phyloP scores from a whole-genome alignment of 306 rosid genomes.

The Cucumis cinereus region DNA sequence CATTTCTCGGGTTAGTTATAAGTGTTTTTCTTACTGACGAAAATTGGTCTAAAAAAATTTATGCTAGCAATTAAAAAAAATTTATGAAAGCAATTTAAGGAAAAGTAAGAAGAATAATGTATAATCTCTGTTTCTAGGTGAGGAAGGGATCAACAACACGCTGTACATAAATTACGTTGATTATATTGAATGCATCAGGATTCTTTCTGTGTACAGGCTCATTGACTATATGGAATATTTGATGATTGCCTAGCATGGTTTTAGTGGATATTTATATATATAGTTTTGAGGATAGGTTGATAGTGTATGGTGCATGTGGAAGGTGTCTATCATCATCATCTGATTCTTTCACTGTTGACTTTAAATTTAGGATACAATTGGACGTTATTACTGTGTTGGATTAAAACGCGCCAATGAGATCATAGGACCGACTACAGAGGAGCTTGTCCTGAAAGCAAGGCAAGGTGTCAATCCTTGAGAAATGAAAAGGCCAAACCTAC shows the following conservation, averaged over 20 bases:
- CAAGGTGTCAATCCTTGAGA: slow-evolving; percentile 24
- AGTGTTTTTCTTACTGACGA: not conserved
- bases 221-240: not conserved
- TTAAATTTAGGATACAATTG: slow-evolving; percentile 58
- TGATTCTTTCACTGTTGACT: not conserved
- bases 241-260: not conserved
- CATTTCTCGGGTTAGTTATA: slow-evolving; percentile 61
- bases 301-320: not conserved
- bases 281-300: not conserved
- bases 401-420: slow-evolving; percentile 85
- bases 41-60: not conserved
- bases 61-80: no score
- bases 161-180: not conserved
- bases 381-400: slow-evolving; percentile 67
- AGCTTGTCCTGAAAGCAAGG: slow-evolving; percentile 60
- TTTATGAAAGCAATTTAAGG: not conserved
- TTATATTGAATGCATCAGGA: not conserved
- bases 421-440: slow-evolving; percentile 91
- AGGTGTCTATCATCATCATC: not conserved
- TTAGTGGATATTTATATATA: not conserved
- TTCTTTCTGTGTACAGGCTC: not conserved
- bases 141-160: not conserved
- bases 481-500: slow-evolving; percentile 8
- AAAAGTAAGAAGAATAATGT: not conserved
- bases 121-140: not conserved